A percentile compares a stretch with the other conserved stretches of the same genome.
Evolutionary conservation across 2,329 filamentous ascomycete species (phyloP).

Genomic region (Penicillium hesseltinei): DNA sequence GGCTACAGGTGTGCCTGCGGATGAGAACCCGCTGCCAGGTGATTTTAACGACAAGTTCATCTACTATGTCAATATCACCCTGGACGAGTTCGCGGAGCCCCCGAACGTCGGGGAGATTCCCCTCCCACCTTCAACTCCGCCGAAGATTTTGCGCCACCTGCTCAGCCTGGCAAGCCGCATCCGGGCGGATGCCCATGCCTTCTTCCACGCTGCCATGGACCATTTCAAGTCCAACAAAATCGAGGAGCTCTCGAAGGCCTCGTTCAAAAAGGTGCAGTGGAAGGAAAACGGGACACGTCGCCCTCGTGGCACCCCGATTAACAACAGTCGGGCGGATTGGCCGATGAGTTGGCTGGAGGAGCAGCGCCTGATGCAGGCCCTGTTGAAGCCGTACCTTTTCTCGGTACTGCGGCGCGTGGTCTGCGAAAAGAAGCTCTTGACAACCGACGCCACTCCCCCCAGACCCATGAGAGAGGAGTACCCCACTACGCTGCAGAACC

Average conservation of each 20-base stretch:
- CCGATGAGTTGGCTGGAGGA: not conserved
- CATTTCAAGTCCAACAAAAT: not conserved
- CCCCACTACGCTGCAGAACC: not conserved
- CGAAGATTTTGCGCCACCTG: not conserved
- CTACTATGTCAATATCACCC: not conserved
- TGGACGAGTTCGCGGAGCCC: not conserved
- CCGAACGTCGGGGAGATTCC: not conserved
- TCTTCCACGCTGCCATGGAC: not conserved
- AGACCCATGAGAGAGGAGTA: rapidly evolving
- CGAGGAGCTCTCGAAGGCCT: too few species aligned
- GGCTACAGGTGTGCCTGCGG: too few species aligned
- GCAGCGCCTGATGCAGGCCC: not conserved
- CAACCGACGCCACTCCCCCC: too few species aligned
- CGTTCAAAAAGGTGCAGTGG: not conserved
- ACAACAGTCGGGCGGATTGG: not conserved
- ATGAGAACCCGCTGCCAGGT: not conserved
- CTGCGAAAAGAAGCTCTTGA: not conserved
- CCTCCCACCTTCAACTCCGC: not conserved
- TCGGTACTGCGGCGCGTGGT: not conserved
- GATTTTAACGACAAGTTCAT: too few species aligned
- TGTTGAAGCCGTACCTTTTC: not conserved
- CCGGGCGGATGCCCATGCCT: not conserved
- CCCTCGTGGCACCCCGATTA: not conserved
- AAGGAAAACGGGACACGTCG: not conserved
- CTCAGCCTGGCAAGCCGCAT: not conserved